Base-by-base conservation (phyloP, 352 stramenopile species). In the Phytophthora multivora region DNA sequence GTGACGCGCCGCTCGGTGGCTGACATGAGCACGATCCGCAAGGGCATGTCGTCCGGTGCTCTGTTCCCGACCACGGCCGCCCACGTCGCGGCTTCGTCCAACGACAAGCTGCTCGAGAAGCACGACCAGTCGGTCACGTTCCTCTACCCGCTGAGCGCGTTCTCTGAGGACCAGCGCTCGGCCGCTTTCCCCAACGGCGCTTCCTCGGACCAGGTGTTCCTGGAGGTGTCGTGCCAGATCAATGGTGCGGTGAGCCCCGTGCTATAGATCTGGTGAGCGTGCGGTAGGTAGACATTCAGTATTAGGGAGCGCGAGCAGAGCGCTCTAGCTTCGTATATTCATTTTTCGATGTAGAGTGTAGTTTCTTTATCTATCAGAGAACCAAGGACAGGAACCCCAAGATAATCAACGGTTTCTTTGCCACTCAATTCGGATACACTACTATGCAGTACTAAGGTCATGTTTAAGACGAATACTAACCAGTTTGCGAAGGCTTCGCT, bases 71-170 rank as follows among this genome's bases (percentile, higher is more conserved):
- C 78, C 21, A 76, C 74, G 41, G 72, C 74, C 26, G 59, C 63
- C 16, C 63, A 51, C 11, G 31, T 31, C 4, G 36, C 66, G 63
- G 51, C 47, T n/a, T 74, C 71, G 30, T 73, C 49, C 8, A 75
- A 57, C 45, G 51, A 64, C 52, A 75, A 69, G 42, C 33, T 78
- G 35, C 41, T 84, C 7, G 66, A 69, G 18, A 66, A 68, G 42
- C 60, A 70, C 43, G 80, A 88, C 30, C 74, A 89, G 73, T 87
- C 83, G 46, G 75, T 95, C 51, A 90, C 83, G 66, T 95, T 95
- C 65, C 51, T 95, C 21, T 95, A 95, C 58, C 86, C 86, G n/a
- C 71, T 95, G 72, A 89, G 80, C 39, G 86, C 84, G 15, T 93
- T 92, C 57, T 77, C 77, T 2, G 68, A 73, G 23, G 81, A 89